A percentile compares a stretch with the other conserved stretches of the same genome.
Evolutionary conservation across 164 flowering plant genomes (phyloP).

Genomic region (Dillenia suffruticosa): DNA sequence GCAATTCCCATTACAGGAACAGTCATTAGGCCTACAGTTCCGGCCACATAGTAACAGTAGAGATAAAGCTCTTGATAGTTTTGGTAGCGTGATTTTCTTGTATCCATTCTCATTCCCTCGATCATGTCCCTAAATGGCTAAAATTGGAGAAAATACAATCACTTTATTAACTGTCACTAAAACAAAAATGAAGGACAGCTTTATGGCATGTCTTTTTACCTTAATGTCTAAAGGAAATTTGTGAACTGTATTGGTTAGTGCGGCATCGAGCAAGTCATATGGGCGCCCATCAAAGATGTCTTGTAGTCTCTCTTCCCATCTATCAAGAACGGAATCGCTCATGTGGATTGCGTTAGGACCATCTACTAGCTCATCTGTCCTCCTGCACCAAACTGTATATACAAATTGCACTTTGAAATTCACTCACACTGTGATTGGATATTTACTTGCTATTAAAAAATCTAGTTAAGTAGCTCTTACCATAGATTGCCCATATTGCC

Average conservation of each 20-base stretch:
- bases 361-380: constrained; percentile 81
- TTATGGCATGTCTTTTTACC: constrained; percentile 20
- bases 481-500: constrained; percentile 86
- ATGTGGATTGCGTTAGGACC: constrained; percentile 61
- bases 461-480: constrained; percentile 20
- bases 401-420: neutral
- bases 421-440: neutral
- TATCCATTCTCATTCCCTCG: constrained; percentile 85
- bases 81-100: constrained; percentile 46
- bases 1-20: constrained; percentile 79
- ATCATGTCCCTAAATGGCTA: constrained; percentile 84
- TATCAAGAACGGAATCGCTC: constrained; percentile 48
- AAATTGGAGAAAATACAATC: neutral
- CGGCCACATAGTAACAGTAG: constrained; percentile 82
- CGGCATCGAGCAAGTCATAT: constrained; percentile 73
- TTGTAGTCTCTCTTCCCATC: constrained; percentile 72
- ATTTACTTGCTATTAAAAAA: neutral
- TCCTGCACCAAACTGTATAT: constrained; percentile 72
- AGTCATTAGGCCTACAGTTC: constrained; percentile 79
- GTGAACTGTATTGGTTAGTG: constrained; percentile 58
- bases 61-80: constrained; percentile 70
- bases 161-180: too few species aligned
- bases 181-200: too few species aligned
- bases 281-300: constrained; percentile 63
- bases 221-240: constrained; percentile 70